A percentile compares a stretch with the other conserved stretches of the same genome.
Evolutionary conservation across 345 rosid species (phyloP).

Genomic region (Gossypium rotundifolium): DNA sequence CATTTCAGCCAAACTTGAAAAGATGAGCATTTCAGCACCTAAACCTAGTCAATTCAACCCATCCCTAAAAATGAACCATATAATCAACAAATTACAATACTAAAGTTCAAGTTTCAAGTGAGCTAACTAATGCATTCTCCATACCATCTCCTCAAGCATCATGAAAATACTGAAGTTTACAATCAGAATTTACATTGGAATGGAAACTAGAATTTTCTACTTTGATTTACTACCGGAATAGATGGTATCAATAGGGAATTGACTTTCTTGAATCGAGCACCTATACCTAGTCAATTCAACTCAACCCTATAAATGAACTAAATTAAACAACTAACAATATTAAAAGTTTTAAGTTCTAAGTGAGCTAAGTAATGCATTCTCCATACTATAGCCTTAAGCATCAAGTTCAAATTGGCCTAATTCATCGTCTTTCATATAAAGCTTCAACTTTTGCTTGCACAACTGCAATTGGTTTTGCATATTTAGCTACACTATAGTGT

Average conservation of each 20-base stretch:
- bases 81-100: constrained; percentile 6
- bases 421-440: constrained; percentile 20
- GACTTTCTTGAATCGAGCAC: not conserved
- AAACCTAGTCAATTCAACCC: not conserved
- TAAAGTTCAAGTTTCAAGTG: constrained; percentile 13
- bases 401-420: constrained; percentile 19
- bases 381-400: constrained; percentile 10
- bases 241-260: too few species aligned
- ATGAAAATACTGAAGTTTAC: constrained; percentile 2
- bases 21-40: not conserved
- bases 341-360: constrained; percentile 11
- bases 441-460: constrained; percentile 22
- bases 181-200: too few species aligned
- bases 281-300: not conserved
- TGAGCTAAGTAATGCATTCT: constrained; percentile 10
- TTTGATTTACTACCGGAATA: too few species aligned
- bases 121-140: constrained; percentile 15
- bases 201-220: too few species aligned
- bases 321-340: too few species aligned
- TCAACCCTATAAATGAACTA: not conserved
- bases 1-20: not conserved
- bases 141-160: constrained; percentile 12
- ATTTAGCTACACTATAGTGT: not conserved
- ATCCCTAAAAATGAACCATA: not conserved
- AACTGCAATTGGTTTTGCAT: constrained; percentile 21